Percentiles rank a stretch among this genome's conserved stretches.
Conservation (phyloP, 176 grass and related monocot genomes). For the Olyra latifolia region DNA sequence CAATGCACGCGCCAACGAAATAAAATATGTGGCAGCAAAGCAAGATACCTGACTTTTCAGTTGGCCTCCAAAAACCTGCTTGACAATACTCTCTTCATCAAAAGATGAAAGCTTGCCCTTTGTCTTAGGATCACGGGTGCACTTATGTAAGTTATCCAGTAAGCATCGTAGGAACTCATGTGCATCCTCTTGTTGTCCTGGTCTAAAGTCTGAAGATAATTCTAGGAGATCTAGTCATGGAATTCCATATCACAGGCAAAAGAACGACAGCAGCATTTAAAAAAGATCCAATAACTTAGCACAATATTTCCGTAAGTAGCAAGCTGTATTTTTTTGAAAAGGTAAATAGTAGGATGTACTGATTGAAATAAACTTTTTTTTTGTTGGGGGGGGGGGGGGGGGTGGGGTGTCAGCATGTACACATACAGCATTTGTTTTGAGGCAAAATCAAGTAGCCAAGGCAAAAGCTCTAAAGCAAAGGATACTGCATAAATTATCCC, state of each 20-base stretch:
- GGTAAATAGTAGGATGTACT: background rate
- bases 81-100: slow-evolving; percentile 72
- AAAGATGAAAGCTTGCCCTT: slow-evolving; percentile 43
- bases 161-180: slow-evolving; percentile 82
- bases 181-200: slow-evolving; percentile 79
- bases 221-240: slow-evolving; percentile 64
- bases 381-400: no score
- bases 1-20: background rate
- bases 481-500: slow-evolving; percentile 84
- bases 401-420: background rate
- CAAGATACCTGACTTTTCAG: slow-evolving; percentile 75
- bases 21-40: background rate
- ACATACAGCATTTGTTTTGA: background rate
- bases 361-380: background rate
- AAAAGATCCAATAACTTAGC: background rate
- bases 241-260: slow-evolving; percentile 6
- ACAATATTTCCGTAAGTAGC: background rate
- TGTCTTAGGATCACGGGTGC: slow-evolving; percentile 38
- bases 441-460: background rate
- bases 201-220: slow-evolving; percentile 65
- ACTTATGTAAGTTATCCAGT: slow-evolving; percentile 69
- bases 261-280: background rate
- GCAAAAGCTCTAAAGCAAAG: slow-evolving; percentile 39
- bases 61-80: slow-evolving; percentile 76
- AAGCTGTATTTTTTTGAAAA: background rate